A percentile compares a stretch with the other conserved stretches of the same genome.
Evolutionary conservation across 164 flowering plant genomes (phyloP).

Genomic region (Vitis amurensis): DNA sequence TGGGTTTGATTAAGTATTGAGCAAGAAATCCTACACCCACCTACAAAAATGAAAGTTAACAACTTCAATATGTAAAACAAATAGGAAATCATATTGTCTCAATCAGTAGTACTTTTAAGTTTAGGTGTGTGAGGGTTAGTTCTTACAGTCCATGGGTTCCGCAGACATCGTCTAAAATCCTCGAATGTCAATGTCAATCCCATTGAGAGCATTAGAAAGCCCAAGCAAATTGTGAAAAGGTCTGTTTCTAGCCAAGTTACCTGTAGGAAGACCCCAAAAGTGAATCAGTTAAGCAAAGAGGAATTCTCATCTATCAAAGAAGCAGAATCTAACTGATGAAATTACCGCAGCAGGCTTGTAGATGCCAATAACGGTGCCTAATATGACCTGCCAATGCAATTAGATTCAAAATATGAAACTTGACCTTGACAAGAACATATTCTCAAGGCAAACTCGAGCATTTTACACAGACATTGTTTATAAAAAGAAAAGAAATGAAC

Average conservation of each 20-base stretch:
- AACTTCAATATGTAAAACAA: not conserved
- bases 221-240: slow-evolving; percentile 87
- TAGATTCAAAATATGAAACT: not conserved
- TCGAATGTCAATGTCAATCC: slow-evolving; percentile 96
- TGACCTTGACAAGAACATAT: not conserved
- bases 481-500: slow-evolving; percentile 3
- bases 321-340: slow-evolving; percentile 5
- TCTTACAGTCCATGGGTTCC: slow-evolving; percentile 99
- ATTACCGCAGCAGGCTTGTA: slow-evolving; percentile 90
- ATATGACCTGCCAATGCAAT: slow-evolving; percentile 60
- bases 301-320: not conserved
- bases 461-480: not conserved
- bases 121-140: slow-evolving; percentile 4
- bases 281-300: slow-evolving; percentile 9
- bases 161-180: slow-evolving; percentile 86
- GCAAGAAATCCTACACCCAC: slow-evolving; percentile 97
- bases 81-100: not conserved
- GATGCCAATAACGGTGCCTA: slow-evolving; percentile 87
- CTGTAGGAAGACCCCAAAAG: slow-evolving; percentile 36
- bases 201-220: slow-evolving; percentile 99
- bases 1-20: slow-evolving; percentile 88
- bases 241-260: slow-evolving; percentile 97
- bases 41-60: slow-evolving; percentile 46
- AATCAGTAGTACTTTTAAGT: not conserved
- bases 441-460: not conserved